These are phyloP conservation scores for Penicillium sp. DNA, from an alignment of 2,329 filamentous ascomycete genomes.

Conservation along the genomic window DNA sequence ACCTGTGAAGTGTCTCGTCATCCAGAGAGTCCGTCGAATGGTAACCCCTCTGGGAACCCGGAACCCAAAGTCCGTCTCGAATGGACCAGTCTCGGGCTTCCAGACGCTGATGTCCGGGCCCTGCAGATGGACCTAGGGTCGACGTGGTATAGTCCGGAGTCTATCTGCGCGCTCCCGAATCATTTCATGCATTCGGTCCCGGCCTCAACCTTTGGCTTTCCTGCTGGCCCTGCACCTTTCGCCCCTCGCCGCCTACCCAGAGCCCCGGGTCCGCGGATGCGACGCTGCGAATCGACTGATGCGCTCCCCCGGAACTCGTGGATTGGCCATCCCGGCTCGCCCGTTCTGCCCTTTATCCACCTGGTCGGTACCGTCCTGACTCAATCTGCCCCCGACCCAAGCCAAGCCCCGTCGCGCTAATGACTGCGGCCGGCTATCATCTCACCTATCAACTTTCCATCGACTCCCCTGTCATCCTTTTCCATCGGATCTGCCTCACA, in stretches of 20 bases:
- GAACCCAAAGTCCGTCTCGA: too few species aligned
- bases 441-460: background rate
- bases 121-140: background rate
- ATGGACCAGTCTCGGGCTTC: background rate
- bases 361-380: background rate
- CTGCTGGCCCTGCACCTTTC: background rate
- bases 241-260: constrained; percentile 1
- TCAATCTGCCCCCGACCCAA: background rate
- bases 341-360: background rate
- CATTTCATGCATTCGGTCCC: background rate
- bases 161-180: background rate
- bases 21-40: too few species aligned
- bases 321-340: background rate
- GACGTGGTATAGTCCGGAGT: background rate
- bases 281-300: constrained; percentile 1
- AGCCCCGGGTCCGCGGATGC: constrained; percentile 1
- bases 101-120: background rate
- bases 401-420: background rate
- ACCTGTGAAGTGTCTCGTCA: too few species aligned
- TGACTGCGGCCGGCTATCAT: background rate
- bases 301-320: background rate
- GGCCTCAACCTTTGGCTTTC: background rate
- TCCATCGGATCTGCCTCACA: background rate
- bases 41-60: too few species aligned
- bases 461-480: background rate